These are phyloP conservation scores for Populus trichocarpa DNA, from an alignment of 441 rosid genomes.

Conservation along the genomic window DNA sequence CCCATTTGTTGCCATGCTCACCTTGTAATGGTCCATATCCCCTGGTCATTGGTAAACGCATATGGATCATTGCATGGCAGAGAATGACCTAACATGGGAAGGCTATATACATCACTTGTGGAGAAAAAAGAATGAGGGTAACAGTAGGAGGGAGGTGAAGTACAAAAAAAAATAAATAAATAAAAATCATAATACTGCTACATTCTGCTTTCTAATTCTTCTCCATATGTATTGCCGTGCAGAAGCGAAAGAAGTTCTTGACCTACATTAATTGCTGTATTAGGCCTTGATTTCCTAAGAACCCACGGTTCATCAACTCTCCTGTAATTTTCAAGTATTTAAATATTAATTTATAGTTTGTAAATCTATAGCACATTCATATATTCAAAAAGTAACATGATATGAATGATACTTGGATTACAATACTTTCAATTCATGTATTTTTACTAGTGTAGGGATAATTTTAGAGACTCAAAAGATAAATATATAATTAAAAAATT, in stretches of 20 bases:
- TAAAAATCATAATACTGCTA: not conserved
- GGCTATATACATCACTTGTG: not conserved
- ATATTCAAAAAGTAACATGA: not conserved
- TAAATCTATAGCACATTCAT: slow-evolving; percentile 10
- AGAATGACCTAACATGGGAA: not conserved
- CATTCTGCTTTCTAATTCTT: slow-evolving; percentile 13
- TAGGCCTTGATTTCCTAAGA: slow-evolving; percentile 43
- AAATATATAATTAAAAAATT: too few relatives aligned
- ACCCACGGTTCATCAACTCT: slow-evolving; percentile 2
- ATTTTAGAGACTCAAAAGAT: too few relatives aligned
- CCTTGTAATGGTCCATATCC: slow-evolving; percentile 37
- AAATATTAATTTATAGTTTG: not conserved
- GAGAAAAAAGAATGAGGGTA: too few relatives aligned
- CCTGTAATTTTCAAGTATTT: not conserved
- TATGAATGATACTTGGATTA: not conserved
- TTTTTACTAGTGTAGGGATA: not conserved
- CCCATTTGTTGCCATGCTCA: slow-evolving; percentile 9
- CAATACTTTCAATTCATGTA: not conserved
- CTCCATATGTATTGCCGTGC: slow-evolving; percentile 5
- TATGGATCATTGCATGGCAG: slow-evolving; percentile 35
- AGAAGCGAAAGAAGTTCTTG: slow-evolving; percentile 47
- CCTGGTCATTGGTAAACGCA: slow-evolving; percentile 42
- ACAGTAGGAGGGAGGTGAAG: not conserved
- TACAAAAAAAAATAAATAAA: not conserved
- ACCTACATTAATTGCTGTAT: slow-evolving; percentile 74